Conservation (phyloP, 2,329 filamentous ascomycete species). For the Pyricularia pennisetigena region DNA sequence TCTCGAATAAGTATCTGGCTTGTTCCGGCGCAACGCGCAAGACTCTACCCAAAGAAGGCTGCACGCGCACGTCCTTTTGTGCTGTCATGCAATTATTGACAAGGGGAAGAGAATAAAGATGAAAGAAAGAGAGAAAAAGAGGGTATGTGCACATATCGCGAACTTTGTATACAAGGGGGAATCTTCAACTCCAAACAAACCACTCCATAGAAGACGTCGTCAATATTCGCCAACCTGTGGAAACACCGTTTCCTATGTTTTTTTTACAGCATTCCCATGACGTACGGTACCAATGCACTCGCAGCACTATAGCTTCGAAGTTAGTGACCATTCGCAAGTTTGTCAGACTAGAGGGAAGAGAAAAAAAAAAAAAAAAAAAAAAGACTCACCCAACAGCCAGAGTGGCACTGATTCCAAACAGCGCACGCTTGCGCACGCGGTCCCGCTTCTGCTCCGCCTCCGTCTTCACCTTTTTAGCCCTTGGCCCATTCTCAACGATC, state of each 20-base stretch:
- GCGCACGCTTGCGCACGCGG: constrained; percentile 73
- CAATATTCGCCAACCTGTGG: neutral
- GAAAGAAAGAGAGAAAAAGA: neutral
- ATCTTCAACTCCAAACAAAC: neutral
- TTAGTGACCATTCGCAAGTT: neutral
- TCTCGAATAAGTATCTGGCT: neutral
- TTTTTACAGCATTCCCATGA: constrained; percentile 14
- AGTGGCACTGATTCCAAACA: constrained; percentile 78
- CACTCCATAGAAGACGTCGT: neutral
- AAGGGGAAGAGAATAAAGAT: neutral
- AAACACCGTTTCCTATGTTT: neutral
- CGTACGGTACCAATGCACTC: constrained; percentile 17
- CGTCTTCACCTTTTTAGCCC: constrained; percentile 66
- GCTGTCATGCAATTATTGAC: neutral
- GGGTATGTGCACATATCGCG: constrained; percentile 2
- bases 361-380: neutral
- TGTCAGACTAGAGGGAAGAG: too few species aligned
- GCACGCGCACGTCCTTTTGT: neutral
- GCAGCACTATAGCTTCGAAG: neutral
- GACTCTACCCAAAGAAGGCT: neutral
- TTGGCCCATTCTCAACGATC: constrained; percentile 17
- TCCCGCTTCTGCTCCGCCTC: constrained; percentile 77
- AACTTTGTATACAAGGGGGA: constrained; percentile 3
- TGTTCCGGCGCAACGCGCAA: neutral
- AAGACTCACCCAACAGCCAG: constrained; percentile 82